Evolutionary conservation across 345 rosid species (phyloP).

Genomic region (Eucalyptus curtisii): DNA sequence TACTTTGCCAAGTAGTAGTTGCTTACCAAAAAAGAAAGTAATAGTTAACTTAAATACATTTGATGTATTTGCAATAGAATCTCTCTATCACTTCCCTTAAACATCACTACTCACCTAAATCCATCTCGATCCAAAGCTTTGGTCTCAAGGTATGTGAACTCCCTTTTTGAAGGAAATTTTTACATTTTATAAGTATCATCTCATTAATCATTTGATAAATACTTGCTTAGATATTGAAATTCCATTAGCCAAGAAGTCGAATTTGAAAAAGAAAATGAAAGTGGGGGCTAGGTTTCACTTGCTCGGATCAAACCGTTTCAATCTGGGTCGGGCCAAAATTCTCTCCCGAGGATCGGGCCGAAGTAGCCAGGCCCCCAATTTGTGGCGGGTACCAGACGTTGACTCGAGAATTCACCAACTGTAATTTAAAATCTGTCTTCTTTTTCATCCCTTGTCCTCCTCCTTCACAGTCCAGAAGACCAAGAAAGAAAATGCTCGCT

Average conservation of each 20-base stretch:
- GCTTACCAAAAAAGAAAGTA: neutral
- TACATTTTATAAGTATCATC: neutral
- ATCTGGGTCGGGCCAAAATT: neutral
- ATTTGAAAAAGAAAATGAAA: neutral
- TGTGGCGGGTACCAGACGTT: neutral
- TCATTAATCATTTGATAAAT: neutral
- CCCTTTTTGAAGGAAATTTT: neutral
- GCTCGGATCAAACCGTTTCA: neutral
- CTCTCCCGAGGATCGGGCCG: neutral
- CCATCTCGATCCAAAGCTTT: neutral
- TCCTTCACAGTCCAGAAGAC: neutral
- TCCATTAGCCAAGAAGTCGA: neutral
- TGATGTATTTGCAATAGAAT: neutral
- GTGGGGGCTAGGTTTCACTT: neutral
- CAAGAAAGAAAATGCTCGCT: conserved; percentile 9
- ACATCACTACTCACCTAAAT: neutral
- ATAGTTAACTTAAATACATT: neutral
- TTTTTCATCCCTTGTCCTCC: neutral
- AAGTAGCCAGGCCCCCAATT: neutral
- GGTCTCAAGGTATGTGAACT: neutral
- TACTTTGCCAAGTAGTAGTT: neutral
- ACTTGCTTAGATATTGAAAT: neutral
- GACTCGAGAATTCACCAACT: neutral
- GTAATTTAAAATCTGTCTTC: neutral
- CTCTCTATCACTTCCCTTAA: neutral